A percentile compares a stretch with the other conserved stretches of the same genome.
Conservation (phyloP, 2,329 filamentous ascomycete species). For the Lecanicillium sp. region DNA sequence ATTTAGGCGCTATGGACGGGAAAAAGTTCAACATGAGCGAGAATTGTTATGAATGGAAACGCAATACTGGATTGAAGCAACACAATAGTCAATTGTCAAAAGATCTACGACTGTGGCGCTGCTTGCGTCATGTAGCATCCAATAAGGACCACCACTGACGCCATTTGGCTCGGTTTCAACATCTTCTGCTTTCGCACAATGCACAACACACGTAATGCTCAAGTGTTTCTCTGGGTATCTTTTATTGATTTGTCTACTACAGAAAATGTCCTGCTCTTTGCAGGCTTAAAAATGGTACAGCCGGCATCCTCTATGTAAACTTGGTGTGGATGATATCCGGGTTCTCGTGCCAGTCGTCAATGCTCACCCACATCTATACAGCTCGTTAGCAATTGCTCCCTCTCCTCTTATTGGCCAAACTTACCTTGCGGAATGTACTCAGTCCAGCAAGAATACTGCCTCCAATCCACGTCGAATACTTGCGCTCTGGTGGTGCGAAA, state of each 20-base stretch:
- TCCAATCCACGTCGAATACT: constrained; percentile 99
- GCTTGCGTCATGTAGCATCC: no score
- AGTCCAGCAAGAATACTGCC: constrained; percentile 93
- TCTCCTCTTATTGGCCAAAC: constrained; percentile 13
- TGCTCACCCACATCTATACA: constrained; percentile 96
- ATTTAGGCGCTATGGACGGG: no score
- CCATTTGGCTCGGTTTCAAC: neutral
- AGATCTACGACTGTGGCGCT: no score
- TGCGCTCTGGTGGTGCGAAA: constrained; percentile 91
- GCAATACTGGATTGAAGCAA: no score
- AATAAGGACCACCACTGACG: no score
- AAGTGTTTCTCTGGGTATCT: no score
- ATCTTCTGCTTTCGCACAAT: neutral
- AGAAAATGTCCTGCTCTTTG: neutral
- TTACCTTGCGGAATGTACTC: constrained; percentile 96
- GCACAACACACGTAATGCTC: no score
- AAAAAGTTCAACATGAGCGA: no score
- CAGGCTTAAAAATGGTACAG: constrained; percentile 6
- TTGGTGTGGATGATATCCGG: constrained; percentile 98
- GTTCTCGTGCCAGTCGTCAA: constrained; percentile 99
- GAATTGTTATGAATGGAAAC: no score
- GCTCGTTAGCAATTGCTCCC: constrained; percentile 11
- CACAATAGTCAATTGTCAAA: no score
- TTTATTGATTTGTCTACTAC: neutral
- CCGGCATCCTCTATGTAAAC: constrained; percentile 57